Percentiles rank a stretch among this genome's conserved stretches.
These are phyloP conservation scores for Bipolaris gigantea DNA, from an alignment of 2,329 filamentous ascomycete genomes.

Conservation along the genomic window DNA sequence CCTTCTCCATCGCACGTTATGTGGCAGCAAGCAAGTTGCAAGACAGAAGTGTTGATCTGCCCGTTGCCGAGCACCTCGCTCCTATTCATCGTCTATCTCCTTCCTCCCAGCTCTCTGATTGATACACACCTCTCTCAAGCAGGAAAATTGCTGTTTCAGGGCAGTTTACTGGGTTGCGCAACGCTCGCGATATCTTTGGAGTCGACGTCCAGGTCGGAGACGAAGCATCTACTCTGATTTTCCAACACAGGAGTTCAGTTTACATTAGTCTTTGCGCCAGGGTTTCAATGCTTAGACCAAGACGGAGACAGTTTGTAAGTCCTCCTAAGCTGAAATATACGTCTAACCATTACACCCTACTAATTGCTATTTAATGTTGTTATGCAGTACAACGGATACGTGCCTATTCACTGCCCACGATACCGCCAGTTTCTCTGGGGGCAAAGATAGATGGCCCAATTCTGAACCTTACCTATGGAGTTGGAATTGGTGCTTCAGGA, in stretches of 20 bases:
- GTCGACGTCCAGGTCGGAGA: neutral
- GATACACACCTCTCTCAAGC: neutral
- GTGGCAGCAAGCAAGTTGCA: neutral
- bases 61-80: neutral
- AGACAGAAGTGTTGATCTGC: neutral
- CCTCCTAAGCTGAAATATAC: neutral
- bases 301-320: neutral
- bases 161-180: neutral
- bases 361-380: neutral
- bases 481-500: neutral
- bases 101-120: neutral
- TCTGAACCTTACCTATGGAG: neutral
- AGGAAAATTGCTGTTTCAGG: neutral
- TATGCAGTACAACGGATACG: neutral
- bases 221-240: neutral
- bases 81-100: neutral
- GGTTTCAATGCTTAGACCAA: neutral
- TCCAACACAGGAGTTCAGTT: neutral
- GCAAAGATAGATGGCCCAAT: neutral
- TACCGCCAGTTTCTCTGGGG: neutral
- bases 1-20: neutral
- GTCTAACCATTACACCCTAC: neutral
- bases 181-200: neutral
- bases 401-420: neutral
- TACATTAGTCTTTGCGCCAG: neutral